These are phyloP conservation scores for Bipolaris bicolor DNA, from an alignment of 2,329 filamentous ascomycete genomes.

Conservation along the genomic window DNA sequence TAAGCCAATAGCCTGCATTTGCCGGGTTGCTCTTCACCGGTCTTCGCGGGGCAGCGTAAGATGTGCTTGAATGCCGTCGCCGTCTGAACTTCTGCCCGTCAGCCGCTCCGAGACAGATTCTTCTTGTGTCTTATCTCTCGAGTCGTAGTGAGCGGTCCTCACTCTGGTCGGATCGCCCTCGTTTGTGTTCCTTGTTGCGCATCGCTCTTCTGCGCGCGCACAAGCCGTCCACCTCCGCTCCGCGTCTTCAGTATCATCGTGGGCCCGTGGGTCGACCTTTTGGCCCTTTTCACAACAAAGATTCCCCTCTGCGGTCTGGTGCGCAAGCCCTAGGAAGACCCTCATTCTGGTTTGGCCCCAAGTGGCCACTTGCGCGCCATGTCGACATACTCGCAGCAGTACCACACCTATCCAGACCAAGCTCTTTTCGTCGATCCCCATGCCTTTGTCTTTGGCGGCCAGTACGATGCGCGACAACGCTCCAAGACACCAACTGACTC, in stretches of 20 bases:
- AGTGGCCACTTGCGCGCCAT: slow-evolving; percentile 37
- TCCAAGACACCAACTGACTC: slow-evolving; percentile 47
- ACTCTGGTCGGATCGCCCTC: slow-evolving; percentile 29
- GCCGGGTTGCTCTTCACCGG: slow-evolving; percentile 42
- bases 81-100: slow-evolving; percentile 35
- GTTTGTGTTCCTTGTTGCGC: slow-evolving; percentile 30
- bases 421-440: slow-evolving; percentile 29
- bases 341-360: slow-evolving; percentile 27
- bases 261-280: slow-evolving; percentile 28
- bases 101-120: slow-evolving; percentile 37
- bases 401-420: slow-evolving; percentile 28
- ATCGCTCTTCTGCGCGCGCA: slow-evolving; percentile 25
- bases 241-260: slow-evolving; percentile 31
- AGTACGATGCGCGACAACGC: slow-evolving; percentile 31
- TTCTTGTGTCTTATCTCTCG: slow-evolving; percentile 41
- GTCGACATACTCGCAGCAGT: slow-evolving; percentile 35
- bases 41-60: slow-evolving; percentile 44
- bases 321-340: slow-evolving; percentile 30
- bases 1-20: slow-evolving; percentile 43
- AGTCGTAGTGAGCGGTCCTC: slow-evolving; percentile 35
- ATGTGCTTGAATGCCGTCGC: slow-evolving; percentile 34
- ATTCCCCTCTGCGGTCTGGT: slow-evolving; percentile 35
- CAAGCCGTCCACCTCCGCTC: slow-evolving; percentile 27
- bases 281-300: slow-evolving; percentile 31
- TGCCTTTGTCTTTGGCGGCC: slow-evolving; percentile 26